Evolutionary conservation across 371 early-diverging fungal genomes (phyloP).

Genomic region (Mortierella sp.): DNA sequence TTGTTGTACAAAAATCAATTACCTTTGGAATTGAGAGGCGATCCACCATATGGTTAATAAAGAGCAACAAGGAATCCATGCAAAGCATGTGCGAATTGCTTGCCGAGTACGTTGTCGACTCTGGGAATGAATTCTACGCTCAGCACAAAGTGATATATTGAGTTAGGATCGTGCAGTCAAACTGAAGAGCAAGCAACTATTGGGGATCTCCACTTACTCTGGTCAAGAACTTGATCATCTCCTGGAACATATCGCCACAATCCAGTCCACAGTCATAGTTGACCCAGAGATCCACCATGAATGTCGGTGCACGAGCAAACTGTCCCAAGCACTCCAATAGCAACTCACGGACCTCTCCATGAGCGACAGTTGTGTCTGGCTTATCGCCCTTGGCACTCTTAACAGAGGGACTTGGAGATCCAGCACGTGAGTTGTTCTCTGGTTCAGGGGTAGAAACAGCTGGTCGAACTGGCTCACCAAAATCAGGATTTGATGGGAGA

Average conservation of each 20-base stretch:
- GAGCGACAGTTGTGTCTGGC: slow-evolving; percentile 66
- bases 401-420: slow-evolving; percentile 44
- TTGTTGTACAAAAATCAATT: background rate
- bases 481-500: slow-evolving; percentile 40
- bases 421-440: slow-evolving; percentile 47
- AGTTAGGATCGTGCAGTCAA: background rate
- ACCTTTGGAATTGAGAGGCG: slow-evolving; percentile 63
- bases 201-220: slow-evolving; percentile 49
- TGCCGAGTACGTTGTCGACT: slow-evolving; percentile 75
- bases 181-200: background rate
- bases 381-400: slow-evolving; percentile 51
- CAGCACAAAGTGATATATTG: background rate
- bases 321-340: slow-evolving; percentile 86
- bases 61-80: slow-evolving; percentile 84
- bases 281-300: slow-evolving; percentile 91
- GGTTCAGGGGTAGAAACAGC: slow-evolving; percentile 35
- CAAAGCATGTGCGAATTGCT: slow-evolving; percentile 75
- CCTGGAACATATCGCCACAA: slow-evolving; percentile 89
- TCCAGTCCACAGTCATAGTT: slow-evolving; percentile 92
- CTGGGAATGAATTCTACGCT: slow-evolving; percentile 71
- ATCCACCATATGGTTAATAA: slow-evolving; percentile 84
- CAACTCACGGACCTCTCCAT: slow-evolving; percentile 86
- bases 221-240: slow-evolving; percentile 81
- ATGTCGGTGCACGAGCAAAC: slow-evolving; percentile 75
- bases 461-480: slow-evolving; percentile 46